These are phyloP conservation scores for Thymus quinquecostatus DNA, from an alignment of 257 asterid species.

Conservation along the genomic window DNA sequence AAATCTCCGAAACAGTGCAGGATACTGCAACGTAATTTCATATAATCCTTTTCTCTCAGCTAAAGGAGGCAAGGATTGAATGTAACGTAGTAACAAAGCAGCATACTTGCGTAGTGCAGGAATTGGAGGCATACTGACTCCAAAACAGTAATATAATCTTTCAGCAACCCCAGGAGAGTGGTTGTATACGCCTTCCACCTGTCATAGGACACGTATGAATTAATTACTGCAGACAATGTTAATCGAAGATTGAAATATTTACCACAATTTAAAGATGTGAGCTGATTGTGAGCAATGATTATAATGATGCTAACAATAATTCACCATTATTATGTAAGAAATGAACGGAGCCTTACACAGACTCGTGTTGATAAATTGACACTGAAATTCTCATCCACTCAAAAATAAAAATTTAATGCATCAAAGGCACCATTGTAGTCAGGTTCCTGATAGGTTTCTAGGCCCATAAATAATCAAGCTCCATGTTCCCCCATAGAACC, in stretches of 20 bases:
- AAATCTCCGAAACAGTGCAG: constrained; percentile 23
- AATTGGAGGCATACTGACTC: constrained; percentile 66
- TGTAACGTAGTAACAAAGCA: constrained; percentile 21
- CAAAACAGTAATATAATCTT: constrained; percentile 71
- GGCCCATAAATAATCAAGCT: constrained; percentile 12
- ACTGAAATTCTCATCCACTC: neutral
- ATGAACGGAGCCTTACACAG: neutral
- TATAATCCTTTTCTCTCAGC: constrained; percentile 5
- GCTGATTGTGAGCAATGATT: constrained; percentile 8
- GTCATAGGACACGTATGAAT: constrained; percentile 26
- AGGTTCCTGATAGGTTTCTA: neutral
- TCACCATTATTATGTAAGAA: neutral
- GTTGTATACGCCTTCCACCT: constrained; percentile 61
- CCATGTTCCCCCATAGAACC: neutral
- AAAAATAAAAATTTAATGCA: neutral
- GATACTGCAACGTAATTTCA: constrained; percentile 13
- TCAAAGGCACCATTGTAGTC: constrained; percentile 7
- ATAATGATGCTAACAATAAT: neutral
- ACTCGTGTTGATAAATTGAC: neutral
- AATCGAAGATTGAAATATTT: constrained; percentile 9
- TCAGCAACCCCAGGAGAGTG: constrained; percentile 63
- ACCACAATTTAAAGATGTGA: neutral
- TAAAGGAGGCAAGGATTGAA: constrained; percentile 24
- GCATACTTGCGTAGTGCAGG: constrained; percentile 79
- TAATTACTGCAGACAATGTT: constrained; percentile 11